Conservation (phyloP, 352 stramenopile genomes). For the Pythium aristosporum region DNA sequence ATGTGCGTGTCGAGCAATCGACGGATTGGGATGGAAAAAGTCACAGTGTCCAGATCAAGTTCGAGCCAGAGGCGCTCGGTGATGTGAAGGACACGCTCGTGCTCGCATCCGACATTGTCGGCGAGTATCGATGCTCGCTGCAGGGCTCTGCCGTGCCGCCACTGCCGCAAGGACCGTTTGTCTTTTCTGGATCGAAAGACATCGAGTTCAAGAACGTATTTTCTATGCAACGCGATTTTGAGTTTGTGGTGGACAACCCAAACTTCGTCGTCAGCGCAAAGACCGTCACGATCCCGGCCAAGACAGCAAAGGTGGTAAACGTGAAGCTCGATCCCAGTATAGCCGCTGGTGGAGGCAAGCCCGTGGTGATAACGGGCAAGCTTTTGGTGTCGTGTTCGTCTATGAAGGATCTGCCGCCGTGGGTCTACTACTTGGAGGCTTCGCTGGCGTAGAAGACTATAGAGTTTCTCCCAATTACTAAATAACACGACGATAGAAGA, state of each 20-base stretch:
- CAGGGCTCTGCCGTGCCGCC: slow-evolving; percentile 74
- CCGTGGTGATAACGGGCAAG: slow-evolving; percentile 50
- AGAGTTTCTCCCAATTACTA: background rate
- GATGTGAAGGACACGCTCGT: slow-evolving; percentile 81
- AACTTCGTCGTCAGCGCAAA: slow-evolving; percentile 60
- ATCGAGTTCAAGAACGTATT: slow-evolving; percentile 93
- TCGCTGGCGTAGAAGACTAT: slow-evolving; percentile 10
- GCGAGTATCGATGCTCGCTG: slow-evolving; percentile 85
- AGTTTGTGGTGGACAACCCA: slow-evolving; percentile 76
- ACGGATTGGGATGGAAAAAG: slow-evolving; percentile 75
- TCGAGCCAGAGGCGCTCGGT: slow-evolving; percentile 88
- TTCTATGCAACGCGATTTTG: slow-evolving; percentile 66
- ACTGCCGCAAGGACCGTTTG: slow-evolving; percentile 82
- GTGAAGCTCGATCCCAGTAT: slow-evolving; percentile 51
- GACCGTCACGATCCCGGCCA: slow-evolving; percentile 68
- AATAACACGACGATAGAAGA: slow-evolving; percentile 11
- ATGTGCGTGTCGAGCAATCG: slow-evolving; percentile 48
- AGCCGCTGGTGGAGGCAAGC: slow-evolving; percentile 1
- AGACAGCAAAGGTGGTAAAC: slow-evolving; percentile 53
- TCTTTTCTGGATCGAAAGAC: slow-evolving; percentile 55
- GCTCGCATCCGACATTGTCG: slow-evolving; percentile 56
- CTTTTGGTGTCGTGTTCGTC: slow-evolving; percentile 78
- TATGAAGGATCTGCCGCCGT: slow-evolving; percentile 71
- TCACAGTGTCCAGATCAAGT: slow-evolving; percentile 68
- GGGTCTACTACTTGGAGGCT: slow-evolving; percentile 86